Conservation (phyloP, 2,329 filamentous ascomycete species). For the Dryadomyces quercivorus region DNA sequence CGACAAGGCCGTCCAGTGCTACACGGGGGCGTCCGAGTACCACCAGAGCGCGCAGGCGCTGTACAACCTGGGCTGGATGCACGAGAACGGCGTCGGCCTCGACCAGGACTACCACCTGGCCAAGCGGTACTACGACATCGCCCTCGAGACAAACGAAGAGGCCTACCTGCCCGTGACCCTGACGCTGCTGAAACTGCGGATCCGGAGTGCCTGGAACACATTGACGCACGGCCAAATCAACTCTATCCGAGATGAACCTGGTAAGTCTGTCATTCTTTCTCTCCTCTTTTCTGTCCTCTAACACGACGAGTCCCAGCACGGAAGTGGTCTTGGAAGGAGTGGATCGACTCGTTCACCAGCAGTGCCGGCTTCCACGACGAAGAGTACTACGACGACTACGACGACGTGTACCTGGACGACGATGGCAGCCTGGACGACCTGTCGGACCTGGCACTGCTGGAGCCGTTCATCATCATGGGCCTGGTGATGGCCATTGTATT, state of each 20-base stretch:
- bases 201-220: conserved; percentile 88
- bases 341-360: conserved; percentile 73
- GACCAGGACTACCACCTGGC: conserved; percentile 95
- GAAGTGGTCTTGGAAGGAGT: conserved; percentile 70
- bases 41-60: conserved; percentile 88
- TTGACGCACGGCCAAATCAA: conserved; percentile 85
- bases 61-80: conserved; percentile 98
- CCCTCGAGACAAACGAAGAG: conserved; percentile 81
- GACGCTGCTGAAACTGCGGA: conserved; percentile 71
- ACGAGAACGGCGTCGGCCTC: conserved; percentile 88
- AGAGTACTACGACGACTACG: conserved; percentile 41
- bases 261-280: conserved; percentile 34
- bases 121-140: conserved; percentile 90
- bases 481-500: conserved; percentile 63
- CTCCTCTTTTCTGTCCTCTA: conserved; percentile 11
- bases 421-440: conserved; percentile 56
- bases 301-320: conserved; percentile 48
- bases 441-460: conserved; percentile 56
- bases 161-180: conserved; percentile 88
- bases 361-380: conserved; percentile 51
- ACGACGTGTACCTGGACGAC: conserved; percentile 29
- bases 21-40: conserved; percentile 81
- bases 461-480: conserved; percentile 73
- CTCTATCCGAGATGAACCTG: conserved; percentile 78
- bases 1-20: conserved; percentile 86